Percentiles rank a stretch among this genome's conserved stretches.
These are phyloP conservation scores for Melocanna baccifera DNA, from an alignment of 176 grass and related monocot species.

Conservation along the genomic window DNA sequence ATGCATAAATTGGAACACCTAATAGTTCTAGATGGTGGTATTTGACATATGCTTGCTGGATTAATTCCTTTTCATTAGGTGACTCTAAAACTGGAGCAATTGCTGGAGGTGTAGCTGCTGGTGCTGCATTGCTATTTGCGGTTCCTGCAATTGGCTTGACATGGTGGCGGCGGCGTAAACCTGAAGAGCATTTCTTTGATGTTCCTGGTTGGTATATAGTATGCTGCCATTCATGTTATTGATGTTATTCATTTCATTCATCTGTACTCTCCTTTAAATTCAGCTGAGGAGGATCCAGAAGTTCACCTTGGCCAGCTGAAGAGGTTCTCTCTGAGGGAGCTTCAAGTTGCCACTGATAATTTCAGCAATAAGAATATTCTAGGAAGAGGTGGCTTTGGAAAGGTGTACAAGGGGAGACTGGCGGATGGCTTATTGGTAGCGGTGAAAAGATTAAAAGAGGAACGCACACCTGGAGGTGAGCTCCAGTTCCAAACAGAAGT, in stretches of 20 bases:
- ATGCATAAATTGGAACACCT: not conserved
- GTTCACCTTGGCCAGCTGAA: conserved; percentile 91
- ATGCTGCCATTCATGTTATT: not conserved
- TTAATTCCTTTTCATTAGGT: conserved; percentile 16
- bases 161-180: conserved; percentile 68
- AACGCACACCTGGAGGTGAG: conserved; percentile 66
- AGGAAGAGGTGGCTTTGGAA: conserved; percentile 90
- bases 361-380: conserved; percentile 82
- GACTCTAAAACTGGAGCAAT: conserved; percentile 61
- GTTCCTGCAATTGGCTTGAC: conserved; percentile 69
- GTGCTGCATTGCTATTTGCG: conserved; percentile 62
- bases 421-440: conserved; percentile 72
- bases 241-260: conserved; percentile 32
- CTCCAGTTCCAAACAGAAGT: conserved; percentile 83
- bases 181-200: conserved; percentile 81
- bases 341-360: conserved; percentile 84
- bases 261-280: conserved; percentile 31
- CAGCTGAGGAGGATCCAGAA: conserved; percentile 94
- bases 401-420: conserved; percentile 78
- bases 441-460: conserved; percentile 76
- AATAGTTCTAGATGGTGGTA: not conserved
- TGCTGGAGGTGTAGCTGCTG: conserved; percentile 77
- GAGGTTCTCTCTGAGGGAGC: conserved; percentile 73
- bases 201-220: conserved; percentile 61
- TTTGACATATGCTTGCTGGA: conserved; percentile 16